These are phyloP conservation scores for Peribolospora kevripleyi DNA, from an alignment of 768 basidiomycete species.

Conservation along the genomic window DNA sequence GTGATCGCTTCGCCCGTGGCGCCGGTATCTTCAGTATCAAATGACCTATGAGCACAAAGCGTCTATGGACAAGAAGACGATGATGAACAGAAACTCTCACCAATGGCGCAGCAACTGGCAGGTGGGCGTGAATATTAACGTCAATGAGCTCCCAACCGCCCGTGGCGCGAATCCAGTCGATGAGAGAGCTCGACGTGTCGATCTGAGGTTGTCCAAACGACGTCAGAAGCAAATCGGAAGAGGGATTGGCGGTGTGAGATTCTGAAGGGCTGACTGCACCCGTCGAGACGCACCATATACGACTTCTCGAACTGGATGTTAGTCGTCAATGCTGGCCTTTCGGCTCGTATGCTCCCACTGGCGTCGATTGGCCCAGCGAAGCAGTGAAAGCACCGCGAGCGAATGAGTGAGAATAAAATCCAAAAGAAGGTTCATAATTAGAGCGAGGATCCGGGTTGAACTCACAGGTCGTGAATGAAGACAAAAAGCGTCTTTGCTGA, in stretches of 20 bases:
- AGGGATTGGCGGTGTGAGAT: not conserved
- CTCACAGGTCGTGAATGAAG: slow-evolving; percentile 88
- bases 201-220: slow-evolving; percentile 30
- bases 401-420: not conserved
- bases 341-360: slow-evolving; percentile 69
- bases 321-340: slow-evolving; percentile 25
- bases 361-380: not conserved
- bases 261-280: not conserved
- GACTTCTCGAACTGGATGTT: slow-evolving; percentile 57
- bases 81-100: slow-evolving; percentile 16
- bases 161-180: slow-evolving; percentile 41
- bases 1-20: slow-evolving; percentile 7
- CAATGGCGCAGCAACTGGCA: slow-evolving; percentile 13
- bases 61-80: not conserved
- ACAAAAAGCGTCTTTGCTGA: slow-evolving; percentile 51
- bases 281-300: slow-evolving; percentile 37
- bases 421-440: not conserved
- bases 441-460: not conserved
- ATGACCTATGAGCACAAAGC: slow-evolving; percentile 18
- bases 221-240: not conserved
- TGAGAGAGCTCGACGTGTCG: slow-evolving; percentile 54
- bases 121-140: slow-evolving; percentile 40
- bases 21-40: slow-evolving; percentile 14
- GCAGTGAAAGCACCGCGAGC: not conserved
- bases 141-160: slow-evolving; percentile 56